A percentile compares a stretch with the other conserved stretches of the same genome.
phyloP scores from a whole-genome alignment of 768 basidiomycete species.

The Tremella yokohamensis region DNA sequence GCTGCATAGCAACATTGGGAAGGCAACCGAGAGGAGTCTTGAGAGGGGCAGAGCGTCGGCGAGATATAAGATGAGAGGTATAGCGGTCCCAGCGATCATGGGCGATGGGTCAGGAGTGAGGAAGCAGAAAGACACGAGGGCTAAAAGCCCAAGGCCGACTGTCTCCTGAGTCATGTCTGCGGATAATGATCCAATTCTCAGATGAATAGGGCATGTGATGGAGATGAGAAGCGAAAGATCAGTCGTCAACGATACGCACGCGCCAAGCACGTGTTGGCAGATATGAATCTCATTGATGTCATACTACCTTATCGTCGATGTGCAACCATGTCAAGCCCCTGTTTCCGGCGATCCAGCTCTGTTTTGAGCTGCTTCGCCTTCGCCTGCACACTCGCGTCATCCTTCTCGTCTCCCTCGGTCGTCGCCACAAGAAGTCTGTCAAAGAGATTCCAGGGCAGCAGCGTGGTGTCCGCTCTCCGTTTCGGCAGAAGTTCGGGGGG shows the following conservation, averaged over 20 bases:
- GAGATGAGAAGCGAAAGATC: neutral
- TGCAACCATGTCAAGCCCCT: slow-evolving; percentile 18
- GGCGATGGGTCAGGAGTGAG: slow-evolving; percentile 10
- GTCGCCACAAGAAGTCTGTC: slow-evolving; percentile 38
- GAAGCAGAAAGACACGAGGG: slow-evolving; percentile 11
- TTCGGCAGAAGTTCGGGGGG: slow-evolving; percentile 36
- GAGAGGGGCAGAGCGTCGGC: neutral
- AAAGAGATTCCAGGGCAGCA: slow-evolving; percentile 35
- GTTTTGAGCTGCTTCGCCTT: slow-evolving; percentile 26
- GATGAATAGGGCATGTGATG: too few species aligned
- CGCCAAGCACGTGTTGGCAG: neutral
- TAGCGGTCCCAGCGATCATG: slow-evolving; percentile 8
- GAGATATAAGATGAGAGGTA: slow-evolving; percentile 15
- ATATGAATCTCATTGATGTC: neutral
- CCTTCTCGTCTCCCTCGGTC: slow-evolving; percentile 33
- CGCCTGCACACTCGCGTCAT: slow-evolving; percentile 25
- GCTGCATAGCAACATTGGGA: neutral
- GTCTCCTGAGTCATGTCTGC: neutral
- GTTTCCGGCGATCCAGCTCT: slow-evolving; percentile 18
- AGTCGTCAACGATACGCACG: neutral
- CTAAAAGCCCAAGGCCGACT: slow-evolving; percentile 1
- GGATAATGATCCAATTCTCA: neutral
- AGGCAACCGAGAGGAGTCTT: neutral
- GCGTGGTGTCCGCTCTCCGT: slow-evolving; percentile 15
- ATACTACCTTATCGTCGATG: slow-evolving; percentile 5